Base-by-base conservation (phyloP, 2,329 filamentous ascomycete species). In the Calonectria pseudoturangicola region DNA sequence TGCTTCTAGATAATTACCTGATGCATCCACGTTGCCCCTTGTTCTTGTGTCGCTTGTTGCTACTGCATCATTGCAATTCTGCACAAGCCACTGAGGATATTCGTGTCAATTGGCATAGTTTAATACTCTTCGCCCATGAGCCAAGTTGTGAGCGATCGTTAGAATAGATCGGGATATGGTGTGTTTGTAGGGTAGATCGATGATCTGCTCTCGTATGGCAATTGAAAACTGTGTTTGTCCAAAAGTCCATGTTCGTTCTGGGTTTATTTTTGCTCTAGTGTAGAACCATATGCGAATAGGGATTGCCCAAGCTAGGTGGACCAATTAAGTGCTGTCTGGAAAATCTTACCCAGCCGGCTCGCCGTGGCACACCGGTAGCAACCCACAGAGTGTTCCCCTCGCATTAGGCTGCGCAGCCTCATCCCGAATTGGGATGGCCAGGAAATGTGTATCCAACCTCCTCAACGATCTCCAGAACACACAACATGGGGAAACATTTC, bases 371-470 rank as follows among this genome's bases (percentile, higher is more conserved):
- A 39, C 47, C 50, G 28, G 56, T 5, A 27, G 39, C 60, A 60
- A 21, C 33, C 41, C 30, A 51, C n/a, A 16, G 21, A 21, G 13
- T 10, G 50, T 36, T 27, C 64, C 64, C 51, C 39, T 58, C 65
- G 25, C 43, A 48, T 48, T 41, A 47, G 45, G 54, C 36, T 58
- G 27, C 33, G 18, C 28, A 67, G 36, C 25, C 47, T 63, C 36
- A 63, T 62, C 68, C 45, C 43, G 47, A 54, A 43, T 51, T 12
- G 25, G 43, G 43, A 71, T 62, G 68, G 27, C 25, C 68, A 70
- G 69, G 69, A 67, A 71, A 71, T 71, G 48, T 63, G 69, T 67
- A 67, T 67, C 69, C 69, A 56, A 64, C 43, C 43, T 33, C 51
- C 47, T 51, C 36, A 39, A 39, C 15, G 54, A 48, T 71, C 47